A percentile compares a stretch with the other conserved stretches of the same genome.
Evolutionary conservation across 208 protist species (phyloP).

Genomic region (Acanthamoeba royreba): DNA sequence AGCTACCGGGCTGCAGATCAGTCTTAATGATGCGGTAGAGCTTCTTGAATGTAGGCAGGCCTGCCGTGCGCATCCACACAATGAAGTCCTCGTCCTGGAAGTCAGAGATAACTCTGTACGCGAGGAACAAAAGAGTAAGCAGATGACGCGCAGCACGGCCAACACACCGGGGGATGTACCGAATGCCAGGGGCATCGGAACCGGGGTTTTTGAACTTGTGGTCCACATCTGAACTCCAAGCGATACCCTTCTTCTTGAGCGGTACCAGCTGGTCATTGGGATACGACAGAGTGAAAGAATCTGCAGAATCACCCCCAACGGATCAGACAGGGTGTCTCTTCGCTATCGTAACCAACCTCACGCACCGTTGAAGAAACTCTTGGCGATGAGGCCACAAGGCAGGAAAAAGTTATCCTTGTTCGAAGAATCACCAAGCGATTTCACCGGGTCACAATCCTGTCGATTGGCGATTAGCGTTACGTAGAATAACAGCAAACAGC

Average conservation of each 20-base stretch:
- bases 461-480: neutral
- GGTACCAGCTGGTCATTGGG: neutral
- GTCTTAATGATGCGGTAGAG: constrained; percentile 88
- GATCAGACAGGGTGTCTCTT: neutral
- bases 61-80: constrained; percentile 96
- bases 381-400: constrained; percentile 95
- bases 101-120: constrained; percentile 27
- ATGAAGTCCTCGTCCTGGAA: constrained; percentile 95
- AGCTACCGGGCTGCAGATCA: constrained; percentile 84
- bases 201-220: constrained; percentile 83
- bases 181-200: neutral
- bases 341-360: too few species aligned
- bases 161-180: too few species aligned
- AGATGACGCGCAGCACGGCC: too few species aligned
- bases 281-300: constrained; percentile 15
- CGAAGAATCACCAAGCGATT: neutral
- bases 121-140: neutral
- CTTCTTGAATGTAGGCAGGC: constrained; percentile 95
- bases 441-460: constrained; percentile 60
- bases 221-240: constrained; percentile 88
- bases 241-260: constrained; percentile 88
- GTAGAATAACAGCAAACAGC: neutral
- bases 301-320: neutral
- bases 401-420: constrained; percentile 84
- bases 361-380: constrained; percentile 97